A percentile compares a stretch with the other conserved stretches of the same genome.
phyloP scores from a whole-genome alignment of 2,329 filamentous ascomycete genomes.

The Pseudocercospora fijiensis region DNA sequence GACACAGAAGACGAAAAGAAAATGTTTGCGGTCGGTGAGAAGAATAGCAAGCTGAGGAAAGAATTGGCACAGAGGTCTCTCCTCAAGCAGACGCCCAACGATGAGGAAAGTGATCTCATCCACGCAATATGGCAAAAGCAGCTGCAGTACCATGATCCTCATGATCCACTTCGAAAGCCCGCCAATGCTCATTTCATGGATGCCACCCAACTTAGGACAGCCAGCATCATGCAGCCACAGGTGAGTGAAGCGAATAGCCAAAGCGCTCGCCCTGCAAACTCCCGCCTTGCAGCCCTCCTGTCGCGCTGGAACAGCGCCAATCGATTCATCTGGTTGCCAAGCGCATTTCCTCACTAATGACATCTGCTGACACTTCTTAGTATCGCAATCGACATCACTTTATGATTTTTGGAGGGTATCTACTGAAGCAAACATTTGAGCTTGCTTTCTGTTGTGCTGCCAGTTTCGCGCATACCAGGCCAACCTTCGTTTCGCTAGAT shows the following conservation, averaged over 20 bases:
- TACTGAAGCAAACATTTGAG: slow-evolving; percentile 73
- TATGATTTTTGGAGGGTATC: slow-evolving; percentile 76
- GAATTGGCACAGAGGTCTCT: slow-evolving; percentile 60
- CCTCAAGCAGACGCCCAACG: slow-evolving; percentile 66
- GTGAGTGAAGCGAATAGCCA: slow-evolving; percentile 42
- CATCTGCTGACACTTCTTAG: not conserved
- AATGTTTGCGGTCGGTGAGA: slow-evolving; percentile 62
- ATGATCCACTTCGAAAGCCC: slow-evolving; percentile 55
- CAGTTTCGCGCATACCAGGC: slow-evolving; percentile 66
- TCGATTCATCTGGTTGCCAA: no score
- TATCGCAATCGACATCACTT: slow-evolving; percentile 56
- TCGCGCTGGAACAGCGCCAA: no score
- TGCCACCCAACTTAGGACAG: slow-evolving; percentile 62
- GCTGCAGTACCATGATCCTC: slow-evolving; percentile 62
- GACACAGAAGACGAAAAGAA: slow-evolving; percentile 65
- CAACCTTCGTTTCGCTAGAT: slow-evolving; percentile 70
- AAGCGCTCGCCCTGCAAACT: not conserved
- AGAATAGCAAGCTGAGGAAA: slow-evolving; percentile 67
- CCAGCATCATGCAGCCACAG: slow-evolving; percentile 74
- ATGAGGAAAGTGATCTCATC: slow-evolving; percentile 68
- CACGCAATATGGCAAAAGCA: slow-evolving; percentile 72
- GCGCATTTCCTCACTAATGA: not conserved
- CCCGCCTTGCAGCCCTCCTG: no score
- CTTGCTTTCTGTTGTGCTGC: slow-evolving; percentile 73
- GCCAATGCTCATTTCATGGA: slow-evolving; percentile 62